Conservation (phyloP, 306 rosid genomes). For the Geum urbanum region DNA sequence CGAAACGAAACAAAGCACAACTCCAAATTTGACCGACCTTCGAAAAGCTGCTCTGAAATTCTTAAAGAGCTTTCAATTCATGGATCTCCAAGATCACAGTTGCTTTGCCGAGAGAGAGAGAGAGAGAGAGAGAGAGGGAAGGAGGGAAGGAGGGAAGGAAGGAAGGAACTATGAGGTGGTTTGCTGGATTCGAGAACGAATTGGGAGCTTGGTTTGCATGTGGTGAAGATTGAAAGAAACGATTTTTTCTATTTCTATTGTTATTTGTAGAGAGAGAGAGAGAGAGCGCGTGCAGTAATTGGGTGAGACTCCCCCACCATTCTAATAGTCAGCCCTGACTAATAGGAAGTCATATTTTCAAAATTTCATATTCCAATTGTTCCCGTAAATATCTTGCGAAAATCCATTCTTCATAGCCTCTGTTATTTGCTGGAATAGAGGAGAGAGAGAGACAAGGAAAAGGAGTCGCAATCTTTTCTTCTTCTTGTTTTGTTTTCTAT, state of each 20-base stretch:
- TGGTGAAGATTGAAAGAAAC: slow-evolving; percentile 16
- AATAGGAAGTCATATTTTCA: no score
- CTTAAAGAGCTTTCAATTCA: slow-evolving; percentile 9
- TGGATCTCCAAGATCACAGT: slow-evolving; percentile 4
- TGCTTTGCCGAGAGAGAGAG: not conserved
- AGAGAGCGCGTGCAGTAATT: no score
- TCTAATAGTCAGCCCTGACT: no score
- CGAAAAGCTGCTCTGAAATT: not conserved
- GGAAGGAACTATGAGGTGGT: not conserved
- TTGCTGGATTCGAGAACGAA: not conserved
- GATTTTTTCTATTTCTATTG: not conserved
- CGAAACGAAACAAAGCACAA: not conserved
- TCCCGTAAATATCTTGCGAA: no score
- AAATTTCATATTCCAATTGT: no score
- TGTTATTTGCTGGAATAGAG: no score
- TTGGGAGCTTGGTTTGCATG: slow-evolving; percentile 8
- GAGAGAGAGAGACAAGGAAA: slow-evolving; percentile 30
- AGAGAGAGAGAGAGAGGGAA: not conserved
- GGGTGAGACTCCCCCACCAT: no score
- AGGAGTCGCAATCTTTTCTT: slow-evolving; percentile 22
- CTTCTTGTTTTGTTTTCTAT: not conserved
- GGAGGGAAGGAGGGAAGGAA: not conserved
- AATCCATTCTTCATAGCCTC: no score
- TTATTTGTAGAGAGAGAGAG: not conserved
- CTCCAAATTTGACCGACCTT: no score